Base-by-base conservation (phyloP, 106 monocot species). In the Iris macrosiphon region DNA sequence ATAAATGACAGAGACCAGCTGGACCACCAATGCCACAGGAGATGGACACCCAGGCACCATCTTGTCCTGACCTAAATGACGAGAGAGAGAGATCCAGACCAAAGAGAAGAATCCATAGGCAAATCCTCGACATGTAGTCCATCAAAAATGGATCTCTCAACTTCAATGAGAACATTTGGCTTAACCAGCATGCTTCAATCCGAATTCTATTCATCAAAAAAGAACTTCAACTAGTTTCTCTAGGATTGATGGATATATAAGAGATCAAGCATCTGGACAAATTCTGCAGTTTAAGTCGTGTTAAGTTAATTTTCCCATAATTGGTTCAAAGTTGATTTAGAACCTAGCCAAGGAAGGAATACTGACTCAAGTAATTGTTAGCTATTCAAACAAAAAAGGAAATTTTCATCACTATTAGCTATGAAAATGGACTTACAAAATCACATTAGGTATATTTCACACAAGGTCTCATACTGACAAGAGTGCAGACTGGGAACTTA, bases 1-100 rank as follows among this genome's bases (percentile, higher is more conserved):
- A 55, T n/a, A 98, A 98, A 78, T 98, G 90, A 79, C 90, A 90
- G 16, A 98, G 83, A 40, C 96, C 96, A 75, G 77, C 52, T 32
- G 90, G 86, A 15, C 96, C 96, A 54, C 86, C 86, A 67, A 75
- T 67, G 39, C 66, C 49, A 62, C 11, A 35, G 32, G 22, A 23
- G 70, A 46, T 7, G 31, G 26, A 49, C 59, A 67, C 45, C 34
- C 70, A 57, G 69, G 27, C 18, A 3, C 26, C 22, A 9, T 45
- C 23, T 52, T 57, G 9, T 67, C 77, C 22, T 40, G 59, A 54
- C 49, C 55, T 52, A 66, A 56, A 54, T 63, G 57, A 45, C 67
- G 59, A 42, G 77, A 69, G n/a, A n/a, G 21, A 17, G 32, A 59
- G 71, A 71, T 53, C 67, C 72, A 72, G 79, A 69, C 47, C 27